phyloP scores from a whole-genome alignment of 108 stramenopile genomes.

The Tribonema minus region DNA sequence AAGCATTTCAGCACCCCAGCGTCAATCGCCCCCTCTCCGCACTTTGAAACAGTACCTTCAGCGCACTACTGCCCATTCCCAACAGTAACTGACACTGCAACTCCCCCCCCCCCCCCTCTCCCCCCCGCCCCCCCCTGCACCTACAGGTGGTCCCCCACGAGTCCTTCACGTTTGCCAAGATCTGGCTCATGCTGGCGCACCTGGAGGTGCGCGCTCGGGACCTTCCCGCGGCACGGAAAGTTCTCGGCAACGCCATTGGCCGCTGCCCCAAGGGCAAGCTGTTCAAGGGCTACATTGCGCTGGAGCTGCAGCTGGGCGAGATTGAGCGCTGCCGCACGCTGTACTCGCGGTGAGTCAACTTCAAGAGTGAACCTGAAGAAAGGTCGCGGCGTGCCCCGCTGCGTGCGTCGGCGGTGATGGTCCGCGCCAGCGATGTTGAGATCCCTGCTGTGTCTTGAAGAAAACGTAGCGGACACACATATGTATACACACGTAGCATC shows the following conservation, averaged over 20 bases:
- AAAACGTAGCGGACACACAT: too few species aligned
- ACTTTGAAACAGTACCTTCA: too few species aligned
- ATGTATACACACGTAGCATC: too few species aligned
- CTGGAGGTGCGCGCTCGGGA: constrained; percentile 84
- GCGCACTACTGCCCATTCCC: too few species aligned
- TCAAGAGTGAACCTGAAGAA: too few species aligned
- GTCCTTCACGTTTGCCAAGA: constrained; percentile 88
- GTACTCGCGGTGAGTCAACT: constrained; percentile 56
- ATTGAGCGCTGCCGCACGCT: constrained; percentile 89
- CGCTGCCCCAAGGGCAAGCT: constrained; percentile 86
- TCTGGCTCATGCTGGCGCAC: constrained; percentile 93
- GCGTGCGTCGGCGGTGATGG: too few species aligned
- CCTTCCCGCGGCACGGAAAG: constrained; percentile 77
- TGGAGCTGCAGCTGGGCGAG: constrained; percentile 93
- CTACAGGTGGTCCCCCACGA: constrained; percentile 82
- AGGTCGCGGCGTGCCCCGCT: too few species aligned
- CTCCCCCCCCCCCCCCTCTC: background rate
- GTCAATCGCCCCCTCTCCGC: too few species aligned
- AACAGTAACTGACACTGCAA: too few species aligned
- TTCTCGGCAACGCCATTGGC: constrained; percentile 89
- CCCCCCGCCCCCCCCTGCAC: constrained; percentile 11
- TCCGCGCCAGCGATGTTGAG: too few species aligned
- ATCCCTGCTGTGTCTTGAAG: too few species aligned
- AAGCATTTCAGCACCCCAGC: too few species aligned
- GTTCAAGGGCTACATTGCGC: constrained; percentile 83